Evolutionary conservation across 192 early-diverging fungal genomes (phyloP).

Genomic region (Podila horticola): DNA sequence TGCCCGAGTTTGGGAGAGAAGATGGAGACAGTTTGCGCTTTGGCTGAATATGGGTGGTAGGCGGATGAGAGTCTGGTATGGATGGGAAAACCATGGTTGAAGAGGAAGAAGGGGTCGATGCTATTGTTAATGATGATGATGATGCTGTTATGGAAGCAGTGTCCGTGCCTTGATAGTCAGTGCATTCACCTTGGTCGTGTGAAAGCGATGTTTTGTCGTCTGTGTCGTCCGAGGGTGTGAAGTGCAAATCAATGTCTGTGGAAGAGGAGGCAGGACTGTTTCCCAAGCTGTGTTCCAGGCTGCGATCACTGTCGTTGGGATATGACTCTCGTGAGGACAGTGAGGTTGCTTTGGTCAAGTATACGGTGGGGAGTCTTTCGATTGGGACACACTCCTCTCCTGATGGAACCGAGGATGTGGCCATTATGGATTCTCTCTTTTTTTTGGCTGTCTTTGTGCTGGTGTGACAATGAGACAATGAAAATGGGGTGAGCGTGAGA

Average conservation of each 20-base stretch:
- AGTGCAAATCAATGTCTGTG: background rate
- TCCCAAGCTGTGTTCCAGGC: background rate
- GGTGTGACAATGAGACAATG: background rate
- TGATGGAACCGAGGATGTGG: background rate
- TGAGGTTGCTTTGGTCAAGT: background rate
- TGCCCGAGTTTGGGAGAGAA: background rate
- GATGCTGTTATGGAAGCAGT: background rate
- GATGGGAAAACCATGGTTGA: background rate
- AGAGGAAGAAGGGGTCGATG: background rate
- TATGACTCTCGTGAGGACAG: background rate
- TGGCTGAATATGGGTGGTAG: background rate
- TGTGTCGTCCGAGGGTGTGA: background rate
- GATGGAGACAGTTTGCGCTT: background rate
- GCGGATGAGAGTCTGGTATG: background rate
- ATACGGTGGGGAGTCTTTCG: background rate
- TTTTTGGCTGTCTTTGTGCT: background rate
- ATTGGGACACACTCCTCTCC: background rate
- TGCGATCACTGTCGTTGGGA: background rate
- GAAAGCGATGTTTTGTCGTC: background rate
- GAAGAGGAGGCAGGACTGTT: background rate
- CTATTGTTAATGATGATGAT: background rate
- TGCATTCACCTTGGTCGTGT: background rate
- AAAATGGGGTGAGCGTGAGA: background rate
- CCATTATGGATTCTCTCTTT: background rate
- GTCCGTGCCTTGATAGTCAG: background rate